A percentile compares a stretch with the other conserved stretches of the same genome.
Conservation (phyloP, 2,329 filamentous ascomycete genomes). For the Aspergillus sp. region DNA sequence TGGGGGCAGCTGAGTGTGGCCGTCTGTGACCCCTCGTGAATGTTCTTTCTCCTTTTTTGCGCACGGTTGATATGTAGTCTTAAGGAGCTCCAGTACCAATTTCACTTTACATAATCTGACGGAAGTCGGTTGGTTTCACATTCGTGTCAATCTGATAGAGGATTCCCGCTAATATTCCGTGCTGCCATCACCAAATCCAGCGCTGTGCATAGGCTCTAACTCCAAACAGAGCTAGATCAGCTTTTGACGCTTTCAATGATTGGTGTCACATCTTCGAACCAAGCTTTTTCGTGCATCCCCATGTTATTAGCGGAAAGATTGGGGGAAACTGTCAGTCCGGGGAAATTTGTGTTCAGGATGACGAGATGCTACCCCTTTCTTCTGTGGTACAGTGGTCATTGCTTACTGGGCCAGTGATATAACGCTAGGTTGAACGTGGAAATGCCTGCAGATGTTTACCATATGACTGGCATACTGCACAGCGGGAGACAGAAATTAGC, state of each 20-base stretch:
- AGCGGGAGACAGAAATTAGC: not conserved
- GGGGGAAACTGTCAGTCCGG: not conserved
- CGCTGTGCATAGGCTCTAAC: conserved; percentile 14
- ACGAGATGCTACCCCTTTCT: not conserved
- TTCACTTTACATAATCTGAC: not conserved
- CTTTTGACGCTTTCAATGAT: not conserved
- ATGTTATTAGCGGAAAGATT: not conserved
- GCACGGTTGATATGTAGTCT: too few species aligned
- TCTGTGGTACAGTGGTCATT: not conserved
- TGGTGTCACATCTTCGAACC: conserved; percentile 11
- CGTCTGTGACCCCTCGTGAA: too few species aligned
- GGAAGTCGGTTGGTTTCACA: not conserved
- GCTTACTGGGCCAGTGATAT: not conserved
- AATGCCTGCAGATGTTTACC: conserved; percentile 1
- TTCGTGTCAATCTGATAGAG: not conserved
- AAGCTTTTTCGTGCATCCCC: conserved; percentile 20
- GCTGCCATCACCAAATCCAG: conserved; percentile 15
- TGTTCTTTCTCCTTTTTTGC: not conserved
- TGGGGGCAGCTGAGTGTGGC: too few species aligned
- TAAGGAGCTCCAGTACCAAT: not conserved
- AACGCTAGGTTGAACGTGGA: conserved; percentile 7
- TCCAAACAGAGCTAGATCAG: not conserved
- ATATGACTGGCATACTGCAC: not conserved
- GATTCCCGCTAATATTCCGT: conserved; percentile 8
- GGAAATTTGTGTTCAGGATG: not conserved